Evolutionary conservation across 176 grass and related monocot species (phyloP).

Genomic region (Phoenix roebelenii): DNA sequence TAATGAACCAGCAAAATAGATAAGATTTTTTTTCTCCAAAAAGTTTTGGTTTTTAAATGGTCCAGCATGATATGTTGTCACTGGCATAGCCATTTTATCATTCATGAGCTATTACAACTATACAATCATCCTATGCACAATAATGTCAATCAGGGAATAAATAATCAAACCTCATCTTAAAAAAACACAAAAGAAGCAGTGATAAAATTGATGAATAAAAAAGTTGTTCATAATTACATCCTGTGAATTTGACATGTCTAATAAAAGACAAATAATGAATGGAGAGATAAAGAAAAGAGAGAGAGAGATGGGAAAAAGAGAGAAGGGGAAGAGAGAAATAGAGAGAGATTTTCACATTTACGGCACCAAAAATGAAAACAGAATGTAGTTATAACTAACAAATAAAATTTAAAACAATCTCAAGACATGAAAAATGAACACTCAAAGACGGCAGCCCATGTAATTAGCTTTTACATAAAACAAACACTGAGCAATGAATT

Average conservation of each 20-base stretch:
- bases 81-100: no score
- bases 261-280: conserved; percentile 1
- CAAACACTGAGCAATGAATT: no score
- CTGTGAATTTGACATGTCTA: conserved; percentile 6
- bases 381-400: not conserved
- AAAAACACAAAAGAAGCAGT: no score
- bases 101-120: no score
- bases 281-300: conserved; percentile 1
- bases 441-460: no score
- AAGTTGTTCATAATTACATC: not conserved
- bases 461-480: no score
- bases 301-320: not conserved
- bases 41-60: conserved; percentile 4
- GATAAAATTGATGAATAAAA: no score
- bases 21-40: not conserved
- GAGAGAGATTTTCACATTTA: conserved; percentile 1
- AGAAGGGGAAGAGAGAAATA: not conserved
- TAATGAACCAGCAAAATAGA: not conserved
- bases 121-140: no score
- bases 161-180: no score
- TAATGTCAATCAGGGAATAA: no score
- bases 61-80: no score
- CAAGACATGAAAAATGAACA: no score
- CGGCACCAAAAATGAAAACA: not conserved
- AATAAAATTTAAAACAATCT: not conserved